phyloP scores from a whole-genome alignment of 2,329 filamentous ascomycete species.

The Mollisia scopiformis region DNA sequence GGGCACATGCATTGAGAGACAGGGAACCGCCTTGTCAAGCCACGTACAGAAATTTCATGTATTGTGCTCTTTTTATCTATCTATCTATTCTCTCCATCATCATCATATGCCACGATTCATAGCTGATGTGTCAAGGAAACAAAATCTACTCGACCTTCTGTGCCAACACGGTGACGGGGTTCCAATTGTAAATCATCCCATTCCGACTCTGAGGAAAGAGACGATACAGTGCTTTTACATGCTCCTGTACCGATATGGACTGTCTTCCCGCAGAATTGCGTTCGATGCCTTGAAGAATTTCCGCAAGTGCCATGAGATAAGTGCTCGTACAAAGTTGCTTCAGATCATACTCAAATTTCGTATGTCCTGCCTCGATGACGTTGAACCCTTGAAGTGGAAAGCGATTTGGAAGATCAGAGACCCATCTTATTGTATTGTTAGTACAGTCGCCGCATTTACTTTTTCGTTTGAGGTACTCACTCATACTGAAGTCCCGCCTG shows the following conservation, averaged over 20 bases:
- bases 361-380: not conserved
- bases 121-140: no score
- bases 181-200: conserved; percentile 4
- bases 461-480: not conserved
- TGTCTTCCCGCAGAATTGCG: not conserved
- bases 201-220: not conserved
- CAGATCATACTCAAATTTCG: not conserved
- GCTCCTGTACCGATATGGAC: not conserved
- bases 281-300: conserved; percentile 1
- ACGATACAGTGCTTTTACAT: not conserved
- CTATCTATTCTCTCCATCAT: no score
- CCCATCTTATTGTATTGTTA: not conserved
- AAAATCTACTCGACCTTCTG: not conserved
- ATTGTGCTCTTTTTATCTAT: no score
- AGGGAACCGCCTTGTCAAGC: no score
- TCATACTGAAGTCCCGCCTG: not conserved
- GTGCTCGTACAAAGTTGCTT: not conserved
- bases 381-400: not conserved
- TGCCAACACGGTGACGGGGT: not conserved
- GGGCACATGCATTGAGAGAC: no score
- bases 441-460: no score
- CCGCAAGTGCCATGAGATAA: not conserved
- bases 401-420: not conserved
- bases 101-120: no score
- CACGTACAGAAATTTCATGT: no score